Conservation (phyloP, 2,329 filamentous ascomycete species). For the Microdochium paspali region DNA sequence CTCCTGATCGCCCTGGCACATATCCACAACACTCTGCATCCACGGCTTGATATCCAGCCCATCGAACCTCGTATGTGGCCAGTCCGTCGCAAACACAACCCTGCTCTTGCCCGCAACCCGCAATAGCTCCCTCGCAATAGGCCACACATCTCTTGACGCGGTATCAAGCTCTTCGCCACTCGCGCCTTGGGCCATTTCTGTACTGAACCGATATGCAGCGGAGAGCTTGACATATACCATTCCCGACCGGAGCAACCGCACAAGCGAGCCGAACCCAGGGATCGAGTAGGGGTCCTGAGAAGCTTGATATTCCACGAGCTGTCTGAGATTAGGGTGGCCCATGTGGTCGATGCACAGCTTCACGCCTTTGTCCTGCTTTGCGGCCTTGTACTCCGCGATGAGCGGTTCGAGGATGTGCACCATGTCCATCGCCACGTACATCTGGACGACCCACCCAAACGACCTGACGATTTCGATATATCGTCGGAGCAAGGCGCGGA, state of each 20-base stretch:
- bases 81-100: conserved; percentile 52
- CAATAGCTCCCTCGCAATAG: conserved; percentile 38
- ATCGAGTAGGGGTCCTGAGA: conserved; percentile 31
- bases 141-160: conserved; percentile 26
- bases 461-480: conserved; percentile 41
- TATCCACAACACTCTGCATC: conserved; percentile 40
- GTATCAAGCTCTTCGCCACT: neutral
- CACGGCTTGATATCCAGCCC: conserved; percentile 45
- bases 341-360: conserved; percentile 52
- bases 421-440: conserved; percentile 44
- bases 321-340: conserved; percentile 33
- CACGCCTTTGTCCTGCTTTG: conserved; percentile 21
- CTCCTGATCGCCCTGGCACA: conserved; percentile 34
- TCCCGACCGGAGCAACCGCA: conserved; percentile 33
- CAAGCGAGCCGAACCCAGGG: conserved; percentile 36
- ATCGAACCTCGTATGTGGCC: conserved; percentile 55
- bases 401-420: conserved; percentile 33
- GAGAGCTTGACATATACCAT: conserved; percentile 49
- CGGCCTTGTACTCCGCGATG: neutral
- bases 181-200: conserved; percentile 18
- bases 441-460: conserved; percentile 46
- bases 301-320: conserved; percentile 2
- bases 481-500: conserved; percentile 29
- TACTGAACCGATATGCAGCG: conserved; percentile 45
- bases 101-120: conserved; percentile 27